These are phyloP conservation scores for Rhodotorula sp. DNA, from an alignment of 1,284 basidiomycete genomes.

Conservation along the genomic window DNA sequence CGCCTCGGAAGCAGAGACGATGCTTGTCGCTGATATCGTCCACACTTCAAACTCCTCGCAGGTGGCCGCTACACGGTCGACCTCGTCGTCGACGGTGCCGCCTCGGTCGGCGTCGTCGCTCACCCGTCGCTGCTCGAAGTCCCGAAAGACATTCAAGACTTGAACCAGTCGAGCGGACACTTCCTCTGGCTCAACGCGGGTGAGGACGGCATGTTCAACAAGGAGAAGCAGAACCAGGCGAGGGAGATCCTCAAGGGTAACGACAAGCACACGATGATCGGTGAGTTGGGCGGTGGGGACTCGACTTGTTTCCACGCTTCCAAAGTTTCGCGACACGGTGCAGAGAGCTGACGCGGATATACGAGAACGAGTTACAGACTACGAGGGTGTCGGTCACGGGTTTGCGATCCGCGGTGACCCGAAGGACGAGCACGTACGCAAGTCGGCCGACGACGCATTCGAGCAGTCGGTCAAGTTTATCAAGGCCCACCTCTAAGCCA, in stretches of 20 bases:
- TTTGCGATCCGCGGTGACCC: constrained; percentile 59
- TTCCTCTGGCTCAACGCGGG: constrained; percentile 48
- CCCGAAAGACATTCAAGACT: constrained; percentile 58
- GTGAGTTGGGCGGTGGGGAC: constrained; percentile 36
- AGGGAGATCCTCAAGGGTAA: constrained; percentile 58
- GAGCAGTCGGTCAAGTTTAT: constrained; percentile 56
- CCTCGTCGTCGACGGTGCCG: constrained; percentile 42
- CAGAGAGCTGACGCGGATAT: not conserved
- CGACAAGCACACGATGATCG: constrained; percentile 60
- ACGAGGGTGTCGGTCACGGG: constrained; percentile 60
- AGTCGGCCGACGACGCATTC: constrained; percentile 58
- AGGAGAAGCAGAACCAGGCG: constrained; percentile 39
- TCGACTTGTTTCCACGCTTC: not conserved
- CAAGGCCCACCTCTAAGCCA: constrained; percentile 26
- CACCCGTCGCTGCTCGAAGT: constrained; percentile 68
- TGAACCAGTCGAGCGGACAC: constrained; percentile 43
- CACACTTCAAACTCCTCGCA: not conserved
- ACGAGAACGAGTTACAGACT: not conserved
- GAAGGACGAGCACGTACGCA: constrained; percentile 48
- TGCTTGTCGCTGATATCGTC: not conserved
- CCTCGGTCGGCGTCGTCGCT: constrained; percentile 58
- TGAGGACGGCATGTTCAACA: constrained; percentile 41
- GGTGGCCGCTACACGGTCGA: not conserved
- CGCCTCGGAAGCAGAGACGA: too few relatives aligned
- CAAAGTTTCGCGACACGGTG: too few relatives aligned